Base-by-base conservation (phyloP, 108 stramenopile genomes). In the Epithemia pelagica region DNA sequence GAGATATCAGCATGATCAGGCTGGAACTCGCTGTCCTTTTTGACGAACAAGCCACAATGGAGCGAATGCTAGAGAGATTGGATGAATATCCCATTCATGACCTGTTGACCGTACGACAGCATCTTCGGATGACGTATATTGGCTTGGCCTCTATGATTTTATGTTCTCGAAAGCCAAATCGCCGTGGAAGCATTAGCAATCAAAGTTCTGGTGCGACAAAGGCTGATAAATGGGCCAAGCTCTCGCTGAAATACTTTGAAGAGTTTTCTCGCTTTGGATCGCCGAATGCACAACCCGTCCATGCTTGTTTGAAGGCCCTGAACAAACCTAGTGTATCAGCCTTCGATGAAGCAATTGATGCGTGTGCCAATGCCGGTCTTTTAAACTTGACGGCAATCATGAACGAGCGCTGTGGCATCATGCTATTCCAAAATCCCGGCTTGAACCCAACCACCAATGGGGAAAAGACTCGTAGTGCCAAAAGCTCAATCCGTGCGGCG, bases 361-460 rank as follows among this genome's bases (percentile, higher is more conserved):
- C 64, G 7, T 78, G 77, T 55, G 2, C 10, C 20, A 52, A 65
- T 20, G 51, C 32, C 0, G 24, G 52, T 3, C 25, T 74, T 33
- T 37, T 59, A 0, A 69, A 78, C 46, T 26, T 78, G 56, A 69
- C 69, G 62, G 77, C 77, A 3, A 46, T 78, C 32, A 73, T 69
- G 51, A 74, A 67, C 54, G 77, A 78, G 62, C 69, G 62, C 29
- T 74, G 59, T 61, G 77, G 66, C 1, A 25, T 64, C 30, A 61
- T 73, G 31, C 58, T 68, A 8, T 46, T 52, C 2, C 52, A 60
- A 0, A 5, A 15, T n/a, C n/a, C n/a, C n/a, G n/a, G n/a, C n/a
- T n/a, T n/a, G 28, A 10, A 5, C 37, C 5, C 5, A 15, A 46
- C 10, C 15, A 46, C 10, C 37, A 46, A 46, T 10, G 5, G 10